These are phyloP conservation scores for Lipomyces sp. DNA, from an alignment of 805 yeast species.

Conservation along the genomic window DNA sequence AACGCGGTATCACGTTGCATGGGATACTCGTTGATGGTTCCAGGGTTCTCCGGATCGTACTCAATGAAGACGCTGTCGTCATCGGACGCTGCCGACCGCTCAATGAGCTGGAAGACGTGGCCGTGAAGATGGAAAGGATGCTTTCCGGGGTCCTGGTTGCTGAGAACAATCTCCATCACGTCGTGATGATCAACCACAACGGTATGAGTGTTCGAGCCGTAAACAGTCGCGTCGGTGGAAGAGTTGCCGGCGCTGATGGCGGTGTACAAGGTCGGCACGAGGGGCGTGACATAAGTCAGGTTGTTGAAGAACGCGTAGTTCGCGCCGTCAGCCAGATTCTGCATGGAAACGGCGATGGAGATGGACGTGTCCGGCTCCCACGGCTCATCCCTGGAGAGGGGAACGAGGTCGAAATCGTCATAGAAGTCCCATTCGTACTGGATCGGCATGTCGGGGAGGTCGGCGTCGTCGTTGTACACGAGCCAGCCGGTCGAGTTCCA, in stretches of 20 bases:
- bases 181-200: constrained; percentile 64
- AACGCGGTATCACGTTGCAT: constrained; percentile 79
- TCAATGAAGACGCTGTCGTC: constrained; percentile 52
- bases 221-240: constrained; percentile 58
- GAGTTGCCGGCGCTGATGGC: constrained; percentile 52
- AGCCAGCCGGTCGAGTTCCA: constrained; percentile 75
- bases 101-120: constrained; percentile 77
- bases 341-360: constrained; percentile 75
- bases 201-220: constrained; percentile 78
- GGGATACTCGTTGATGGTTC: constrained; percentile 66
- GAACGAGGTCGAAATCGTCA: constrained; percentile 78
- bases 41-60: constrained; percentile 52
- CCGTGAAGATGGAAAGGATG: constrained; percentile 99
- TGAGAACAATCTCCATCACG: constrained; percentile 74
- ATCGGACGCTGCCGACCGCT: constrained; percentile 60
- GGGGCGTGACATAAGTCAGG: constrained; percentile 71
- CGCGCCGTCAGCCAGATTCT: constrained; percentile 78
- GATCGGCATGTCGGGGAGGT: constrained; percentile 43
- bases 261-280: constrained; percentile 79
- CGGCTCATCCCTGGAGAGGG: constrained; percentile 54
- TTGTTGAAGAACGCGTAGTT: constrained; percentile 97
- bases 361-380: constrained; percentile 68
- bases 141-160: constrained; percentile 84
- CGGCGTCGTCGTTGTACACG: constrained; percentile 51
- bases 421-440: constrained; percentile 46